Evolutionary conservation across 1,139 yeast genomes (phyloP).

Genomic region (Scheffersomyces cryptocercus): DNA sequence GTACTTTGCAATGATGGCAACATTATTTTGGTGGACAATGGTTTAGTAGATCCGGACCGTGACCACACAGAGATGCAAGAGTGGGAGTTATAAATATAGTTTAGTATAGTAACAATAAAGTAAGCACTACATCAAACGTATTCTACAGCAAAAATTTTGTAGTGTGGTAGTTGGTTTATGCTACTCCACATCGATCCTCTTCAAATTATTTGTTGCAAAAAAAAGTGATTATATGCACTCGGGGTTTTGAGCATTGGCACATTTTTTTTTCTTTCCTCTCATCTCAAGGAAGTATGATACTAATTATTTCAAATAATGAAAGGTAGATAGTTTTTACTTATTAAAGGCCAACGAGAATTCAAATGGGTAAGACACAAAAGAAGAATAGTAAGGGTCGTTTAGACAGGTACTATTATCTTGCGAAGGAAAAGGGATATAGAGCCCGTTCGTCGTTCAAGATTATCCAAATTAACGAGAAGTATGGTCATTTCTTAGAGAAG

Average conservation of each 20-base stretch:
- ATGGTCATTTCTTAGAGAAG: constrained; percentile 90
- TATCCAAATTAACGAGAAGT: constrained; percentile 93
- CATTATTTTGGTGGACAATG: constrained; percentile 68
- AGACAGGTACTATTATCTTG: constrained; percentile 93
- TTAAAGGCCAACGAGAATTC: neutral
- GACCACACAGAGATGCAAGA: constrained; percentile 21
- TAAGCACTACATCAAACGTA: too few species aligned
- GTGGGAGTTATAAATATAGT: constrained; percentile 23
- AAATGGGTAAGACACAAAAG: constrained; percentile 92
- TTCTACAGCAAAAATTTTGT: neutral
- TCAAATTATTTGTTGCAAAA: too few species aligned
- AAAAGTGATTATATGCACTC: too few species aligned
- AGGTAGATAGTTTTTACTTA: neutral
- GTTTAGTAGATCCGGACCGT: constrained; percentile 25
- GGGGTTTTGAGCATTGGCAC: too few species aligned
- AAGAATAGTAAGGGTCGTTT: constrained; percentile 98
- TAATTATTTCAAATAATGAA: too few species aligned
- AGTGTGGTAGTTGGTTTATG: neutral
- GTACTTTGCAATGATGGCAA: constrained; percentile 76
- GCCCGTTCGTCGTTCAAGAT: constrained; percentile 98
- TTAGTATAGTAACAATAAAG: neutral
- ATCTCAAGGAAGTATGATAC: constrained; percentile 3
- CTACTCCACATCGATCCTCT: neutral
- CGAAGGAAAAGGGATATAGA: constrained; percentile 96
- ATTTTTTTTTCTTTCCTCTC: constrained; percentile 11